Evolutionary conservation across 2,329 filamentous ascomycete genomes (phyloP).

Genomic region (Tolypocladium ophioglossoides): DNA sequence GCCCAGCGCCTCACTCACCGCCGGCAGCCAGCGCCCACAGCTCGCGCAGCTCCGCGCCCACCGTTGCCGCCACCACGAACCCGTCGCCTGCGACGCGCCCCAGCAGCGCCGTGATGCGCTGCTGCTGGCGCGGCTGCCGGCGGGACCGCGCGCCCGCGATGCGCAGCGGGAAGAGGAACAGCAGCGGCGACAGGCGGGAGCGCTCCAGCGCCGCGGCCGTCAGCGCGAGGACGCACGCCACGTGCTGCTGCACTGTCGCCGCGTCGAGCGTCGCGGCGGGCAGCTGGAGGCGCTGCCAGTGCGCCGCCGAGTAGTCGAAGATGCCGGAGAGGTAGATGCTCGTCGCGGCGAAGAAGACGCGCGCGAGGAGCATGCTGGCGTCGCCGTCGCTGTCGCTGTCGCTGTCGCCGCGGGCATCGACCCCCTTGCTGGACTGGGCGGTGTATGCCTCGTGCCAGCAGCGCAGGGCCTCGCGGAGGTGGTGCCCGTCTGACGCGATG

Average conservation of each 20-base stretch:
- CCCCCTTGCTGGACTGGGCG: background rate
- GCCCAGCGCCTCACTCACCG: too few species aligned
- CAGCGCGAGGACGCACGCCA: slow-evolving; percentile 12
- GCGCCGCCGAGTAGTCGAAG: slow-evolving; percentile 22
- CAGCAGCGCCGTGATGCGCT: slow-evolving; percentile 10
- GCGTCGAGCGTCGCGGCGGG: background rate
- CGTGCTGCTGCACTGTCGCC: slow-evolving; percentile 11
- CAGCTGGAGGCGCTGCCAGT: slow-evolving; percentile 15
- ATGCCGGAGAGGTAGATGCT: slow-evolving; percentile 26
- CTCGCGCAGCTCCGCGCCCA: slow-evolving; percentile 2
- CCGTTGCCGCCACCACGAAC: slow-evolving; percentile 15
- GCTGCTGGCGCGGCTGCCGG: background rate
- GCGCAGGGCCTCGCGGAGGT: background rate
- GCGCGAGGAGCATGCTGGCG: slow-evolving; percentile 10
- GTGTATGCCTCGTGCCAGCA: background rate
- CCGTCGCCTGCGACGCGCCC: slow-evolving; percentile 5
- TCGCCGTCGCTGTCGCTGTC: background rate
- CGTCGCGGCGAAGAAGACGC: slow-evolving; percentile 17
- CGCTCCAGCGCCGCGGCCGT: slow-evolving; percentile 7
- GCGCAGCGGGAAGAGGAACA: slow-evolving; percentile 23
- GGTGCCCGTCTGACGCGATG: background rate
- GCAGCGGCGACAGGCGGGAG: slow-evolving; percentile 16
- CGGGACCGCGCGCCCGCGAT: slow-evolving; percentile 21
- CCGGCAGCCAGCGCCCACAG: background rate
- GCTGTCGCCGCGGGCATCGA: background rate